phyloP scores from a whole-genome alignment of 2,329 filamentous ascomycete genomes.

The Fonsecaea multimorphosa region DNA sequence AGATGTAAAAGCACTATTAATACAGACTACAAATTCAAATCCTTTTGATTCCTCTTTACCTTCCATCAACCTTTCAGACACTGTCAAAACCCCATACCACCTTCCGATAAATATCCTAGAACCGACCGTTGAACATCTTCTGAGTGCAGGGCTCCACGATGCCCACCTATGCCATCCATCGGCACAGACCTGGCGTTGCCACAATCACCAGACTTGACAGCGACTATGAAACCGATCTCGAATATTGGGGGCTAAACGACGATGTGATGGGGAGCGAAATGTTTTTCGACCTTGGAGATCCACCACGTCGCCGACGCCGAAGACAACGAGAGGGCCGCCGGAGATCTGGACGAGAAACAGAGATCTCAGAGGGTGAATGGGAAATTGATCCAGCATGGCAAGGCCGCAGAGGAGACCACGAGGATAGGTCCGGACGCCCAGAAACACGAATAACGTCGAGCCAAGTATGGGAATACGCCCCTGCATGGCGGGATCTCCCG shows the following conservation, averaged over 20 bases:
- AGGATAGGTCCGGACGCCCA: no score
- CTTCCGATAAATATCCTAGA: background rate
- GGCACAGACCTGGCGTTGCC: background rate
- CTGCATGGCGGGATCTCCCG: background rate
- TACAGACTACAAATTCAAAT: no score
- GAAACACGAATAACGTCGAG: no score
- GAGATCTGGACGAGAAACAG: background rate
- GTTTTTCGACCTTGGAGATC: background rate
- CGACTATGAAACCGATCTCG: background rate
- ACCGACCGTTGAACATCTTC: background rate
- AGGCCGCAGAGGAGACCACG: no score
- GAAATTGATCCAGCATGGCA: no score
- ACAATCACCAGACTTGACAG: background rate
- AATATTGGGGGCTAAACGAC: background rate
- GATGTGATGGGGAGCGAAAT: background rate
- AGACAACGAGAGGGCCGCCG: background rate
- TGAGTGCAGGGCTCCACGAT: background rate
- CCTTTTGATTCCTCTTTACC: no score
- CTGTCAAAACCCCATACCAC: background rate
- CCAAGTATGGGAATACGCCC: no score
- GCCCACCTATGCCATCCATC: background rate
- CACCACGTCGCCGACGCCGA: background rate
- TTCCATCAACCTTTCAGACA: background rate
- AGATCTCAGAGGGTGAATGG: background rate
- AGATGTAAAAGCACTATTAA: no score